Conservation (phyloP, 495 filamentous ascomycete genomes). For the Gamarada debralockiae region DNA sequence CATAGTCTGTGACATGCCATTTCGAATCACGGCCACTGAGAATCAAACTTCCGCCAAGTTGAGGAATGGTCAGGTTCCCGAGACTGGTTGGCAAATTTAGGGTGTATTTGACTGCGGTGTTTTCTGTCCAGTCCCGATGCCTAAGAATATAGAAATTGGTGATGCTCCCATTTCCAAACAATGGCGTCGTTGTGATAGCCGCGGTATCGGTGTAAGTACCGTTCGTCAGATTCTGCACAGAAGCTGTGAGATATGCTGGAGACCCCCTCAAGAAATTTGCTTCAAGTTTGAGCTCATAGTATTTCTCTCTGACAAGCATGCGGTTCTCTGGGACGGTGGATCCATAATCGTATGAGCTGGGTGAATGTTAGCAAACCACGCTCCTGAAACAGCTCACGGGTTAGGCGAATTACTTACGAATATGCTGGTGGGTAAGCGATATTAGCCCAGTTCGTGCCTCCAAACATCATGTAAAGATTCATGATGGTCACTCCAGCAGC, state of each 20-base stretch:
- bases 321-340: constrained; percentile 62
- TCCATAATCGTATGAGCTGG: constrained; percentile 59
- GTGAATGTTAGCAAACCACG: too few species aligned
- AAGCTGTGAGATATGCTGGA: constrained; percentile 50
- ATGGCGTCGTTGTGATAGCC: constrained; percentile 52
- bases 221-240: constrained; percentile 31
- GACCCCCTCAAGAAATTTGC: constrained; percentile 66
- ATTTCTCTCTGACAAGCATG: constrained; percentile 64
- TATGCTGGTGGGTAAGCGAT: constrained; percentile 61
- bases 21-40: constrained; percentile 71
- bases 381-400: too few species aligned
- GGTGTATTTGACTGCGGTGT: constrained; percentile 53
- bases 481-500: constrained; percentile 56
- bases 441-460: constrained; percentile 82
- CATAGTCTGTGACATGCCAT: constrained; percentile 64
- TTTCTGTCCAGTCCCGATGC: constrained; percentile 57
- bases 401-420: too few species aligned
- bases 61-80: constrained; percentile 58
- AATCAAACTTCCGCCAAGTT: constrained; percentile 52
- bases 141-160: constrained; percentile 60
- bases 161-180: constrained; percentile 43
- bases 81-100: constrained; percentile 55
- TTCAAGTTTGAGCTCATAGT: constrained; percentile 68
- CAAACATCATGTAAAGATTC: constrained; percentile 63
- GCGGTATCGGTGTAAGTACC: constrained; percentile 23